Evolutionary conservation across 768 basidiomycete genomes (phyloP).

Genomic region (Pilatotrama ljubarskyi): DNA sequence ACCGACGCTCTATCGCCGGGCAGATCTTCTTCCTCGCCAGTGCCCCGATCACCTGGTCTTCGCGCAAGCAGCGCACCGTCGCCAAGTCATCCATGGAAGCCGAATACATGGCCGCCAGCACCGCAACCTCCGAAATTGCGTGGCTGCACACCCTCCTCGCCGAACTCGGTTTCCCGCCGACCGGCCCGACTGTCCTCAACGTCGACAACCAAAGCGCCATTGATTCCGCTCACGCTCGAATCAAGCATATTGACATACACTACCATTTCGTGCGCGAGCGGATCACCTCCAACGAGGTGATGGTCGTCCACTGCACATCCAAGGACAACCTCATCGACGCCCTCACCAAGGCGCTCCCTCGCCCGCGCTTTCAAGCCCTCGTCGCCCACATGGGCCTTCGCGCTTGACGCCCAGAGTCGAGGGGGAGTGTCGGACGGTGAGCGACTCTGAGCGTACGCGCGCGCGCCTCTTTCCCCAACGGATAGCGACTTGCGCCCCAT

Average conservation of each 20-base stretch:
- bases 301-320: background rate
- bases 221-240: slow-evolving; percentile 27
- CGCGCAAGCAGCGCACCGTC: slow-evolving; percentile 38
- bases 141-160: slow-evolving; percentile 2
- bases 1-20: slow-evolving; percentile 21
- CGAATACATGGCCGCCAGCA: slow-evolving; percentile 29
- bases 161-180: slow-evolving; percentile 3
- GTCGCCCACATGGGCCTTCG: no score
- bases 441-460: no score
- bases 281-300: background rate
- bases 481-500: no score
- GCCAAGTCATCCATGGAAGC: slow-evolving; percentile 38
- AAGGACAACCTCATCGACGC: background rate
- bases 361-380: no score
- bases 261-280: slow-evolving; percentile 26
- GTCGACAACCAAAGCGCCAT: slow-evolving; percentile 25
- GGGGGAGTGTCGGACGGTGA: no score
- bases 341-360: slow-evolving; percentile 2
- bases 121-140: slow-evolving; percentile 30
- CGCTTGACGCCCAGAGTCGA: no score
- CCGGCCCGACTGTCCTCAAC: slow-evolving; percentile 10
- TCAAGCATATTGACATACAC: slow-evolving; percentile 39
- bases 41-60: slow-evolving; percentile 35
- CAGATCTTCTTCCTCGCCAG: slow-evolving; percentile 30
- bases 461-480: no score